Conservation (phyloP, 2,329 filamentous ascomycete species). For the Gaeumannomyces sp. region DNA sequence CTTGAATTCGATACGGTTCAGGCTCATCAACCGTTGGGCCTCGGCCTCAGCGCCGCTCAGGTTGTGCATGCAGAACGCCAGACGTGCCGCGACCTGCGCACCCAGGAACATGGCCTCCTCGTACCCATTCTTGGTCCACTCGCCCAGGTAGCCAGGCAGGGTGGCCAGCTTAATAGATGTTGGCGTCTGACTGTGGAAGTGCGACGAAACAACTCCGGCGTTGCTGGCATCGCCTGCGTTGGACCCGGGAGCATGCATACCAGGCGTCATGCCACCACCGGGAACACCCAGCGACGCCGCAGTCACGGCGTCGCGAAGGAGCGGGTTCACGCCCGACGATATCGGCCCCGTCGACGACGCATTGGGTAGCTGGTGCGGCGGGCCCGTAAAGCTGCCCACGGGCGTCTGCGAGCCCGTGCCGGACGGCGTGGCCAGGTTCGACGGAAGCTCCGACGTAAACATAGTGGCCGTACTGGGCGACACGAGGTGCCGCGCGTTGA, state of each 20-base stretch:
- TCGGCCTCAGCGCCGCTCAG: slow-evolving; percentile 46
- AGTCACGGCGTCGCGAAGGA: slow-evolving; percentile 85
- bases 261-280: slow-evolving; percentile 34
- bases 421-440: slow-evolving; percentile 82
- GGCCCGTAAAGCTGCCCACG: slow-evolving; percentile 53
- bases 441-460: slow-evolving; percentile 94
- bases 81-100: slow-evolving; percentile 71
- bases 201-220: slow-evolving; percentile 32
- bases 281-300: slow-evolving; percentile 46
- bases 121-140: slow-evolving; percentile 76
- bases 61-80: slow-evolving; percentile 55
- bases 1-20: slow-evolving; percentile 57
- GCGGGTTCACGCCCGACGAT: slow-evolving; percentile 62
- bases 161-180: slow-evolving; percentile 75
- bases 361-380: slow-evolving; percentile 47
- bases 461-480: slow-evolving; percentile 91
- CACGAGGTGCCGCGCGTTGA: slow-evolving; percentile 78
- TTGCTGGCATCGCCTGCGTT: slow-evolving; percentile 35
- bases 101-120: slow-evolving; percentile 86
- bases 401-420: slow-evolving; percentile 91
- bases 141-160: slow-evolving; percentile 77
- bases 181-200: slow-evolving; percentile 65
- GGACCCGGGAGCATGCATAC: slow-evolving; percentile 24
- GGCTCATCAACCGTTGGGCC: slow-evolving; percentile 48
- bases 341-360: slow-evolving; percentile 27